Evolutionary conservation across 129 eudicot species (phyloP).

Genomic region (Glebionis coronaria): DNA sequence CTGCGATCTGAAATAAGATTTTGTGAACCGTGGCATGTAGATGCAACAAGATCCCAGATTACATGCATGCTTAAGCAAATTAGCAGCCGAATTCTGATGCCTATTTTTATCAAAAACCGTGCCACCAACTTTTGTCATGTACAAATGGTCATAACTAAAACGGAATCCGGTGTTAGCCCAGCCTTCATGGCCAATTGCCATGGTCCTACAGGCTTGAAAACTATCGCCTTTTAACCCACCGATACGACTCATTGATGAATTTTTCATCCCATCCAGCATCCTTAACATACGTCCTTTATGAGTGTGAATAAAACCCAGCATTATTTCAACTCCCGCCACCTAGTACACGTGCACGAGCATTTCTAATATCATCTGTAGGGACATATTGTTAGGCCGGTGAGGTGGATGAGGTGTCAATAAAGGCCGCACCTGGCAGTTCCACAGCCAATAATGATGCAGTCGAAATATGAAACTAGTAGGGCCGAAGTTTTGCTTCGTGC

Average conservation of each 20-base stretch:
- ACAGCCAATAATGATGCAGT: slow-evolving; percentile 70
- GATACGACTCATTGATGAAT: slow-evolving; percentile 48
- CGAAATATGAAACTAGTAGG: slow-evolving; percentile 47
- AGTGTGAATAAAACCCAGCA: slow-evolving; percentile 68
- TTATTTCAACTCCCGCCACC: slow-evolving; percentile 65
- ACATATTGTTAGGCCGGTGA: slow-evolving; percentile 60
- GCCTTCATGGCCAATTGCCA: slow-evolving; percentile 70
- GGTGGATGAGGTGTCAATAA: slow-evolving; percentile 42
- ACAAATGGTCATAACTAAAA: slow-evolving; percentile 53
- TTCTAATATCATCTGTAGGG: slow-evolving; percentile 60
- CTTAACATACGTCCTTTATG: slow-evolving; percentile 29
- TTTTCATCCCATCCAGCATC: slow-evolving; percentile 49
- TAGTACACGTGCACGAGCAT: slow-evolving; percentile 53
- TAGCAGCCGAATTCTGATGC: slow-evolving; percentile 56
- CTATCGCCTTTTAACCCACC: slow-evolving; percentile 60
- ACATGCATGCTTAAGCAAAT: slow-evolving; percentile 55
- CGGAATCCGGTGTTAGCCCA: slow-evolving; percentile 58
- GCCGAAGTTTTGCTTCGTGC: slow-evolving; percentile 54
- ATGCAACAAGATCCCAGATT: slow-evolving; percentile 40
- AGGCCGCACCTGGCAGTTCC: slow-evolving; percentile 45
- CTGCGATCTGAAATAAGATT: slow-evolving; percentile 47
- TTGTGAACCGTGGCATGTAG: slow-evolving; percentile 58
- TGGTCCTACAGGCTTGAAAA: slow-evolving; percentile 50
- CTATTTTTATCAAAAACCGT: slow-evolving; percentile 50
- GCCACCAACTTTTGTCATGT: slow-evolving; percentile 65